Conservation (phyloP, 2,329 filamentous ascomycete species). For the Lasiodiplodia sp. region DNA sequence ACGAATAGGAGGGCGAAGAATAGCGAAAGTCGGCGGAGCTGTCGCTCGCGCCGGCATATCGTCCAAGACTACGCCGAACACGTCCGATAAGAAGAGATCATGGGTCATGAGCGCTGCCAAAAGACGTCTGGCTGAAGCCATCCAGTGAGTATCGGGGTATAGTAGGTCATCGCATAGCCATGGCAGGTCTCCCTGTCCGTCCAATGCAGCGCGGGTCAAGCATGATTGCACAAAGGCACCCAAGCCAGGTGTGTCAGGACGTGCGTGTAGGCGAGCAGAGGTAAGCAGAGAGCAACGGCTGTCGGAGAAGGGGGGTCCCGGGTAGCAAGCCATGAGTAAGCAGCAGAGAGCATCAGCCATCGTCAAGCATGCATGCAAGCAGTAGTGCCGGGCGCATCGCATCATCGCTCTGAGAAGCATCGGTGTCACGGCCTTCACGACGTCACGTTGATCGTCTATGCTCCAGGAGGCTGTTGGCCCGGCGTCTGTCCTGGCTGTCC, state of each 20-base stretch:
- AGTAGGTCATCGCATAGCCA: slow-evolving; percentile 31
- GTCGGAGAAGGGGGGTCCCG: slow-evolving; percentile 24
- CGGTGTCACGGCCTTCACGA: slow-evolving; percentile 43
- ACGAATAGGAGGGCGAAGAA: slow-evolving; percentile 2
- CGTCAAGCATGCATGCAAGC: slow-evolving; percentile 44
- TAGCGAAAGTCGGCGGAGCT: slow-evolving; percentile 1
- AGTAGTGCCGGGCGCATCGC: slow-evolving; percentile 38
- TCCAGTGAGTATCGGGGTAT: slow-evolving; percentile 29
- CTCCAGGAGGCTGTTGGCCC: slow-evolving; percentile 42
- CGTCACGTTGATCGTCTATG: slow-evolving; percentile 40
- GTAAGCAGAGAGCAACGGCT: slow-evolving; percentile 29
- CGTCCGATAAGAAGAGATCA: slow-evolving; percentile 22
- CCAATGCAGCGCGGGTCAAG: slow-evolving; percentile 29
- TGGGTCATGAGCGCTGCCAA: slow-evolving; percentile 25
- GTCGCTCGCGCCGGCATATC: slow-evolving; percentile 4
- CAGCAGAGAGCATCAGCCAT: slow-evolving; percentile 38
- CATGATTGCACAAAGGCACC: slow-evolving; percentile 27
- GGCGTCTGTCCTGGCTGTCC: slow-evolving; percentile 30
- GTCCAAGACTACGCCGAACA: slow-evolving; percentile 16
- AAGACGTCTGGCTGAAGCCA: slow-evolving; percentile 23
- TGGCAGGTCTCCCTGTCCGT: slow-evolving; percentile 27
- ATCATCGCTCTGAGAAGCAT: slow-evolving; percentile 43
- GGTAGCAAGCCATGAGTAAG: slow-evolving; percentile 30
- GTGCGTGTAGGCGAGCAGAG: slow-evolving; percentile 9
- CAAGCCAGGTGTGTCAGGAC: slow-evolving; percentile 19